Conservation (phyloP, 441 rosid genomes). For the Biscutella auriculata region DNA sequence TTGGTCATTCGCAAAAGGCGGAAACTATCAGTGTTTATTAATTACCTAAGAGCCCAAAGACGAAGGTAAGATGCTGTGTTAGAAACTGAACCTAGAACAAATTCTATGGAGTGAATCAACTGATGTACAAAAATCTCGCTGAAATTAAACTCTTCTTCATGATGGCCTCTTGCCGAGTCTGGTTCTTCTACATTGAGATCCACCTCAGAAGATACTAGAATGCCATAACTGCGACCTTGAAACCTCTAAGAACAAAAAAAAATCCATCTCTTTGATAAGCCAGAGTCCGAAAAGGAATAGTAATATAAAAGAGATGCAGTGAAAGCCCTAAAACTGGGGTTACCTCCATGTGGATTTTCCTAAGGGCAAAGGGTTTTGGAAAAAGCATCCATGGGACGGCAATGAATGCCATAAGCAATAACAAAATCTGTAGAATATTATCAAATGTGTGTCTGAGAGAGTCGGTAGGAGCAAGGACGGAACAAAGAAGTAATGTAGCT, state of each 20-base stretch:
- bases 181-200: slow-evolving; percentile 57
- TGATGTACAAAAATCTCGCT: slow-evolving; percentile 98
- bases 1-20: not conserved
- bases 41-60: slow-evolving; percentile 94
- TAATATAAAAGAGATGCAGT: not conserved
- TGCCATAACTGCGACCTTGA: slow-evolving; percentile 87
- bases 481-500: not conserved
- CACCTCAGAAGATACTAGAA: slow-evolving; percentile 72
- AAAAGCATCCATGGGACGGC: slow-evolving; percentile 99
- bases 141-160: slow-evolving; percentile 85
- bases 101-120: slow-evolving; percentile 95
- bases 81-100: slow-evolving; percentile 92
- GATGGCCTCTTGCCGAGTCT: slow-evolving; percentile 58
- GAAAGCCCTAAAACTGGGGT: no score
- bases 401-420: slow-evolving; percentile 65
- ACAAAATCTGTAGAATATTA: slow-evolving; percentile 51
- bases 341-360: slow-evolving; percentile 83
- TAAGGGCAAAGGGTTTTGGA: slow-evolving; percentile 92
- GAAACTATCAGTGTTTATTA: not conserved
- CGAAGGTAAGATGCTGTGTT: slow-evolving; percentile 98
- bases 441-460: slow-evolving; percentile 4
- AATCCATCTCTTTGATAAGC: slow-evolving; percentile 7
- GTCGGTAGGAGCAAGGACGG: slow-evolving; percentile 9
- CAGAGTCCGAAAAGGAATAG: not conserved
- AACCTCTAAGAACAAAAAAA: slow-evolving; percentile 44